These are phyloP conservation scores for Anastatica hierochuntica DNA, from an alignment of 345 rosid species.

Conservation along the genomic window DNA sequence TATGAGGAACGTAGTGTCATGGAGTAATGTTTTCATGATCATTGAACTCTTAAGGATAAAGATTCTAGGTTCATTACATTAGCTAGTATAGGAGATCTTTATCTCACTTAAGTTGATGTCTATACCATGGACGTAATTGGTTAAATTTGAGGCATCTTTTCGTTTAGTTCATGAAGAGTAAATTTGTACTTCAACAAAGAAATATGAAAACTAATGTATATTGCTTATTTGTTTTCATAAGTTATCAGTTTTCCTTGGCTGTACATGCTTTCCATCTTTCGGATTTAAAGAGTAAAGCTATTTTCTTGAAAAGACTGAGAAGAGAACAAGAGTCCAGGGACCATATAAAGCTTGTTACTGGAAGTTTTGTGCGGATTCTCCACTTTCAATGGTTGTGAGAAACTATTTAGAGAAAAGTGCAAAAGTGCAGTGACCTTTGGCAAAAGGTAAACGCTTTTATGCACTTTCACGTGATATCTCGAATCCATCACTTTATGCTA, in stretches of 20 bases:
- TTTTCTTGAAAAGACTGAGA: conserved; percentile 1
- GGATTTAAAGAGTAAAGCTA: not conserved
- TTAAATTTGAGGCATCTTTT: not conserved
- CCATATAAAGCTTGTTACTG: conserved; percentile 8
- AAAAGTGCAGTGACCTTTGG: conserved; percentile 17
- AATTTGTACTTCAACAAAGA: no score
- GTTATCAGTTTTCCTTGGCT: not conserved
- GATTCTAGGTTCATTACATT: not conserved
- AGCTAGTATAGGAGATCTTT: no score
- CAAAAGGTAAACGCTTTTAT: conserved; percentile 20
- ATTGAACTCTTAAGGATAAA: conserved; percentile 4
- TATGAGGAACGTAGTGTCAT: not conserved
- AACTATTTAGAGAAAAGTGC: conserved; percentile 5
- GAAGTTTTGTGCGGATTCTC: conserved; percentile 18
- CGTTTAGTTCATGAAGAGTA: no score
- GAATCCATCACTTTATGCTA: not conserved
- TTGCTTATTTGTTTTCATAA: not conserved
- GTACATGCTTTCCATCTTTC: not conserved
- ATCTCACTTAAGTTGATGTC: no score
- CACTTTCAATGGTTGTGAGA: conserved; percentile 19
- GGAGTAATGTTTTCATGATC: conserved; percentile 4
- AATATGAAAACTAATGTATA: not conserved
- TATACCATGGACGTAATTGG: not conserved
- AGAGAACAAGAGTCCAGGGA: conserved; percentile 21
- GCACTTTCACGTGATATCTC: conserved; percentile 11